A percentile compares a stretch with the other conserved stretches of the same genome.
These are phyloP conservation scores for Gracilaria gracilis DNA, from an alignment of 23 red algal species.

Conservation along the genomic window DNA sequence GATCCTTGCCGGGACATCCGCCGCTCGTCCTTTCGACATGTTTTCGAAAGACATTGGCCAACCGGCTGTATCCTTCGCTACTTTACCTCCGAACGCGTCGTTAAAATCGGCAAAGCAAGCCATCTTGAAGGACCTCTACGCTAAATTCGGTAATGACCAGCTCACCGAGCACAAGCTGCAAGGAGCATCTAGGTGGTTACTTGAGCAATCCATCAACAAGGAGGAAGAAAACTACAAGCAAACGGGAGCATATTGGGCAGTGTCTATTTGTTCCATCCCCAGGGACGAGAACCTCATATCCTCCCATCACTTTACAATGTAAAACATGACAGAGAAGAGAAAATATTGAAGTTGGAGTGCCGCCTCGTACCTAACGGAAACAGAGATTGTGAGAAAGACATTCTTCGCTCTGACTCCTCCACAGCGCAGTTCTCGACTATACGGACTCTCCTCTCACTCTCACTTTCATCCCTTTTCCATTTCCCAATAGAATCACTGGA, in stretches of 20 bases:
- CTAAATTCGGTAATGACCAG: not conserved
- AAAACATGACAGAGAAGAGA: slow-evolving; percentile 1
- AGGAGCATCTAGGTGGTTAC: not conserved
- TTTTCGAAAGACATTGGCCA: not conserved
- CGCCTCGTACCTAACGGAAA: slow-evolving; percentile 5
- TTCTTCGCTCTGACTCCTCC: slow-evolving; percentile 12
- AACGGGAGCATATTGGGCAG: not conserved
- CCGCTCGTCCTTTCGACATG: not conserved
- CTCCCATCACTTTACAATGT: slow-evolving; percentile 24
- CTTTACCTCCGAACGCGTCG: not conserved
- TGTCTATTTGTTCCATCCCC: not conserved
- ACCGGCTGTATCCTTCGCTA: too few relatives aligned
- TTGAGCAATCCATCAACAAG: not conserved
- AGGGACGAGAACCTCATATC: slow-evolving; percentile 2
- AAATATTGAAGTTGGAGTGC: not conserved
- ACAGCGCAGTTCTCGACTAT: slow-evolving; percentile 15
- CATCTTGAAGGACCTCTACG: not conserved
- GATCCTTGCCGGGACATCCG: not conserved
- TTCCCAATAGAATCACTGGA: slow-evolving; percentile 3
- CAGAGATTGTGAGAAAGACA: slow-evolving; percentile 19
- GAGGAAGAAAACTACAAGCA: not conserved
- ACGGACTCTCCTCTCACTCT: slow-evolving; percentile 43
- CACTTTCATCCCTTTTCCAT: not conserved
- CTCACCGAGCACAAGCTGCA: not conserved
- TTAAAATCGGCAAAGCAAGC: not conserved